These are phyloP conservation scores for Tephrocybe rancida DNA, from an alignment of 768 basidiomycete genomes.

Conservation along the genomic window DNA sequence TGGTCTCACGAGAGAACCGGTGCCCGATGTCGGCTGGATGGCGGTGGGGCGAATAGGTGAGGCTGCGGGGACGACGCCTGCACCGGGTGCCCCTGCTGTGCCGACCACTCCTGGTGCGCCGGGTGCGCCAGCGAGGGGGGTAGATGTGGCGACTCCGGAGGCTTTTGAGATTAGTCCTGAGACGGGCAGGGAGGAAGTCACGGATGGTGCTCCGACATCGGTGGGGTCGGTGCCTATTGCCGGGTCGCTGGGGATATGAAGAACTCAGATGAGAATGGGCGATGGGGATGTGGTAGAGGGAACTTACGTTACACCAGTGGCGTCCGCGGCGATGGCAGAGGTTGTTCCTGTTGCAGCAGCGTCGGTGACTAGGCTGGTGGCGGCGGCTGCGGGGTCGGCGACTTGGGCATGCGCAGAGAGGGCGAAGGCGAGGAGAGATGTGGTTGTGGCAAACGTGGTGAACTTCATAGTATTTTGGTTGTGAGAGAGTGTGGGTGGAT, in stretches of 20 bases:
- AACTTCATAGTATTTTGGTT: conserved; percentile 12
- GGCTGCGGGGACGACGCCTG: not conserved
- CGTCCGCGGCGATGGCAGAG: not conserved
- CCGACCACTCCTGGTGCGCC: not conserved
- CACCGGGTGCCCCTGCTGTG: not conserved
- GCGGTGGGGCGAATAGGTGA: not conserved
- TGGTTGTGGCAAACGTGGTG: conserved; percentile 6
- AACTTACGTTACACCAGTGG: not conserved
- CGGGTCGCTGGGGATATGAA: no score
- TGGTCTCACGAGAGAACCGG: not conserved
- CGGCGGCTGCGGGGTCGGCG: not conserved
- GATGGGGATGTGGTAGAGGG: no score
- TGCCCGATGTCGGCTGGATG: conserved; percentile 2
- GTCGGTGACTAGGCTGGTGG: not conserved
- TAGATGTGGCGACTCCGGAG: not conserved
- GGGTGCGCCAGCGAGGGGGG: not conserved
- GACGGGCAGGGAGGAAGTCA: not conserved
- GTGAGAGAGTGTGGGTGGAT: not conserved
- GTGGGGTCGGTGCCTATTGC: not conserved
- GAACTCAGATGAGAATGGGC: no score
- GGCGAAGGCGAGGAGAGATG: conserved; percentile 6
- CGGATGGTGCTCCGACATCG: not conserved
- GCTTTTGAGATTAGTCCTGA: not conserved
- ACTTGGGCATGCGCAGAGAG: conserved; percentile 1
- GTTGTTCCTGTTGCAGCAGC: not conserved